Evolutionary conservation across 2,329 filamentous ascomycete species (phyloP), one percentile per base, ranked within the genome.

Genomic region (Gnomoniopsis sp.): DNA sequence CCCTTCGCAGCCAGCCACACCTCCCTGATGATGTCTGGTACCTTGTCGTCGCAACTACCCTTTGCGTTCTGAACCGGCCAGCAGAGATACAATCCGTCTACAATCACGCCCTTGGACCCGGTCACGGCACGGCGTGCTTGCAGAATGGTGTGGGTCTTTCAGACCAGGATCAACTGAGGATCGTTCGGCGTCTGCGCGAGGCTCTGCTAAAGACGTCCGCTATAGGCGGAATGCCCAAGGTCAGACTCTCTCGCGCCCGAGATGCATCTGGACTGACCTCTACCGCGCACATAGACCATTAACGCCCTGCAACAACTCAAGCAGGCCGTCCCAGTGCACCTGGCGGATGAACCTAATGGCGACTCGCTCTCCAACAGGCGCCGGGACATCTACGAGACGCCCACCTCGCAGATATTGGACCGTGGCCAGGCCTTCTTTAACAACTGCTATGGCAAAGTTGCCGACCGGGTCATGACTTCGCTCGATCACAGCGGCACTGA

Each of bases 221-320:
- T 2, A 73, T 83, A 46, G 75, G 75, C 17, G 79, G 80, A 1
- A 65, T 83, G 50, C 79, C 80, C 8, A 82, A 79, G 74, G 79
- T 81, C 6, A 15, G 36, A 33, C 22, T 41, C 11, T 6, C 26
- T 17, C n/a, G 4, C 19, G 15, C 23, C 36, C 47, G 44, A 47
- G 36, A 53, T 48, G 54, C 60, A 17, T 47, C 17, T 14, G 41
- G 15, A 36, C 55, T 77, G 74, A 72, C 74, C 1, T 17, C 14
- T 38, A 2, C 49, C 54, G 55, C 36, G 23, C 17, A 36, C 21
- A 41, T 56, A 78, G 76, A 72, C 75, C 3, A 80, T 80, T 65
- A 80, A 81, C 63, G 72, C 77, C 21, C 69, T 80, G 30, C 68
- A 75, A 38, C 73, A 74, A 46, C 73, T 81, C 52, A 79, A 77